A percentile compares a stretch with the other conserved stretches of the same genome.
These are phyloP conservation scores for Suhomyces vadensis DNA, from an alignment of 805 yeast genomes.

Conservation along the genomic window DNA sequence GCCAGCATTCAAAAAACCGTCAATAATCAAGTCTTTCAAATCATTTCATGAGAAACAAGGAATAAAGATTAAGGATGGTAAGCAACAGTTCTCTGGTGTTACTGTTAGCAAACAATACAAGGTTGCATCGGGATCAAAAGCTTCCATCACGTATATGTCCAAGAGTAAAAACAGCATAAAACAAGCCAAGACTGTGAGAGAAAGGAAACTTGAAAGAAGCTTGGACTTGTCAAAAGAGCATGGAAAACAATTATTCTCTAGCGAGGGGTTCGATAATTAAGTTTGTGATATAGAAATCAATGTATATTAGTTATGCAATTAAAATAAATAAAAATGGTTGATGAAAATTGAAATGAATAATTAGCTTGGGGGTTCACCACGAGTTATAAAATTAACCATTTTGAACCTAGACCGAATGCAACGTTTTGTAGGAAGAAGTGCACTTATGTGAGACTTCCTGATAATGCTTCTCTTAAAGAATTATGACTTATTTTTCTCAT, in stretches of 20 bases:
- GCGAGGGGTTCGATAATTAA: constrained; percentile 20
- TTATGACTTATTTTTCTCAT: constrained; percentile 46
- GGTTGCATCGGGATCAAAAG: constrained; percentile 54
- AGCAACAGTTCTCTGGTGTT: constrained; percentile 44
- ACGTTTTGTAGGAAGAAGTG: background rate
- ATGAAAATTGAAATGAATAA: background rate
- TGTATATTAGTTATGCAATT: background rate
- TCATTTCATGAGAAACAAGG: constrained; percentile 37
- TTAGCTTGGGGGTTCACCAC: background rate
- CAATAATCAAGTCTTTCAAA: constrained; percentile 49
- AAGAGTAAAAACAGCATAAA: constrained; percentile 26
- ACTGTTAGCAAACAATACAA: constrained; percentile 54
- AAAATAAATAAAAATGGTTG: background rate
- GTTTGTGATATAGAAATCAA: background rate
- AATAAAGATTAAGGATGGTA: constrained; percentile 42
- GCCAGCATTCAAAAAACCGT: constrained; percentile 46
- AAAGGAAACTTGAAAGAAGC: constrained; percentile 26
- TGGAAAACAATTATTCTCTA: constrained; percentile 20
- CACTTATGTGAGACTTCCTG: constrained; percentile 12
- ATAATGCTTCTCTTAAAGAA: constrained; percentile 49
- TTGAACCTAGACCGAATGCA: background rate
- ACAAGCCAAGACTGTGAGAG: constrained; percentile 26
- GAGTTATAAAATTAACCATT: constrained; percentile 1
- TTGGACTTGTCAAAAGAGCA: constrained; percentile 22
- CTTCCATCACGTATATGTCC: constrained; percentile 59